Evolutionary conservation across 2,329 filamentous ascomycete genomes (phyloP).

Genomic region (Beauveria sp.): DNA sequence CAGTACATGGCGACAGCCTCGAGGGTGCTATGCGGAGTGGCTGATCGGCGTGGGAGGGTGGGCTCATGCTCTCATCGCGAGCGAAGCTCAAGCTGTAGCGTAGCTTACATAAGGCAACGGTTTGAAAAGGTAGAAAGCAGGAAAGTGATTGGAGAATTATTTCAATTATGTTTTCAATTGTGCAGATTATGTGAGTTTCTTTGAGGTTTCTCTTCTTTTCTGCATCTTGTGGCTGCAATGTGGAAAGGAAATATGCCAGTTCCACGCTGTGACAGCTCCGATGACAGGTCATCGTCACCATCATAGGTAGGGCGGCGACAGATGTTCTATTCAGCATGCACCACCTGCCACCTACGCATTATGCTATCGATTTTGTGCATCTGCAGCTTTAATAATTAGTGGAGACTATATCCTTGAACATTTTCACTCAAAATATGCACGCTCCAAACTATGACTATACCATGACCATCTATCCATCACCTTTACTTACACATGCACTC

Average conservation of each 20-base stretch:
- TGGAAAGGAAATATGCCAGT: background rate
- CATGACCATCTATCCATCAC: background rate
- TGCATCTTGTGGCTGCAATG: background rate
- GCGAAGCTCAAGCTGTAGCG: background rate
- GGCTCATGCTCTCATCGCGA: background rate
- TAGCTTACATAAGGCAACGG: slow-evolving; percentile 6
- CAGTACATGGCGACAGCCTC: slow-evolving; percentile 65
- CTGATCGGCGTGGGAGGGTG: background rate
- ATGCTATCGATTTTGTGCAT: too few relatives aligned
- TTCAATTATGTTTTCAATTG: background rate
- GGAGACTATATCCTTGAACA: too few relatives aligned
- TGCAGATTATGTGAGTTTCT: background rate
- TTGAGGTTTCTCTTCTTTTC: too few relatives aligned
- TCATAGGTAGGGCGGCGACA: background rate
- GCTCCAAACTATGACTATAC: too few relatives aligned
- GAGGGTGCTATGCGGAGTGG: slow-evolving; percentile 4
- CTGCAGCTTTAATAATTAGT: too few relatives aligned
- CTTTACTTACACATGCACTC: background rate
- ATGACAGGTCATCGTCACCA: background rate
- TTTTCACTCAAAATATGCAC: too few relatives aligned
- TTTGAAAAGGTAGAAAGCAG: background rate
- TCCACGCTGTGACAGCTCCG: background rate
- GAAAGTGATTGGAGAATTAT: too few relatives aligned
- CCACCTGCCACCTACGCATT: too few relatives aligned
- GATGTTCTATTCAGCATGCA: background rate